Conservation (phyloP, 2,329 filamentous ascomycete species). For the Pseudogymnoascus sp. region DNA sequence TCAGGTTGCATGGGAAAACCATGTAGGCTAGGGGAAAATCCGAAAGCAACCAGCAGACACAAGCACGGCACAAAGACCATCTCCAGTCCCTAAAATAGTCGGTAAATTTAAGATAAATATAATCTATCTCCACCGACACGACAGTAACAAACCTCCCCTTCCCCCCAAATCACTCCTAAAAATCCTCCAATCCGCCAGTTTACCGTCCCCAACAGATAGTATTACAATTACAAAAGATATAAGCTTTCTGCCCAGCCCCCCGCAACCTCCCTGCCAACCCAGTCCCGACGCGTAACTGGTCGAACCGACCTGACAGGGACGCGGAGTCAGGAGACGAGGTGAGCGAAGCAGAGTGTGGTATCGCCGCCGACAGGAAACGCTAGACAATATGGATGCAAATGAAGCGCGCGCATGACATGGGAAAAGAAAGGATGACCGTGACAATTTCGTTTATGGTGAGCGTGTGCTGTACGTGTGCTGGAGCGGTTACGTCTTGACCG, state of each 20-base stretch:
- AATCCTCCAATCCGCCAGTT: conserved; percentile 7
- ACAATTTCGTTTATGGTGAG: background rate
- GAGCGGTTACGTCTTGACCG: conserved; percentile 23
- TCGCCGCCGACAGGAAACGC: conserved; percentile 12
- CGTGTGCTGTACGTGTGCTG: background rate
- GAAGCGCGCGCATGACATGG: background rate
- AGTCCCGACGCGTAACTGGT: background rate
- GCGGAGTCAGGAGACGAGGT: background rate
- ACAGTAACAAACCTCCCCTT: background rate
- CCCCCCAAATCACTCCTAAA: background rate
- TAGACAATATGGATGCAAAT: conserved; percentile 3
- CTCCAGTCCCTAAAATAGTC: background rate
- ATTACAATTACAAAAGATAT: conserved; percentile 7
- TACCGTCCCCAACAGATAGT: conserved; percentile 2
- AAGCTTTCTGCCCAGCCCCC: background rate
- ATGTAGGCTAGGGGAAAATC: background rate
- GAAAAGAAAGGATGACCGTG: background rate
- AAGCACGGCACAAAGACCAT: background rate
- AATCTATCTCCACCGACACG: background rate
- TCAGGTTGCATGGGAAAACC: background rate
- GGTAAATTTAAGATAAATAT: conserved; percentile 3
- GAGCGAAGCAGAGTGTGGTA: conserved; percentile 9
- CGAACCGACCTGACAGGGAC: background rate
- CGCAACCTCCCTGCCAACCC: background rate
- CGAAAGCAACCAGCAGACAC: background rate